Conservation (phyloP, 306 rosid species). For the Pachyrhizus erosus region DNA sequence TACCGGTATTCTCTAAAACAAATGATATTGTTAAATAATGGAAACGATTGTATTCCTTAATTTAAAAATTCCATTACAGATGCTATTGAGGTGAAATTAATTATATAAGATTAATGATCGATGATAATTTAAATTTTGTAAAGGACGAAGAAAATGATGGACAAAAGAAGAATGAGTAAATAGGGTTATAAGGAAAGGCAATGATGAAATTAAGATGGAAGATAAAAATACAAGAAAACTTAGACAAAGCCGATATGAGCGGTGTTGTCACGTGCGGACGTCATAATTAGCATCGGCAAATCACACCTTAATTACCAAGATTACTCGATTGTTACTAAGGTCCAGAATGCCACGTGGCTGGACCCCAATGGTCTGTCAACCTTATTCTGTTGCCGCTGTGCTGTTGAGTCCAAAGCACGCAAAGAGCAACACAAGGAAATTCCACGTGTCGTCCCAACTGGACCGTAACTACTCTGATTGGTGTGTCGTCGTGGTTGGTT, state of each 20-base stretch:
- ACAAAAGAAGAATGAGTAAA: constrained; percentile 12
- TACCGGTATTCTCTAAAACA: background rate
- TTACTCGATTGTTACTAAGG: constrained; percentile 34
- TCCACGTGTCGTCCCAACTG: constrained; percentile 67
- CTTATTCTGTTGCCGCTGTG: constrained; percentile 5
- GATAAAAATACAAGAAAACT: constrained; percentile 37
- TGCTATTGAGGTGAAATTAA: background rate
- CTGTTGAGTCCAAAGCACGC: constrained; percentile 62
- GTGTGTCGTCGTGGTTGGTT: constrained; percentile 35
- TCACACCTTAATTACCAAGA: constrained; percentile 56
- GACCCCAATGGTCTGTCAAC: constrained; percentile 35
- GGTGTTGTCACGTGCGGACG: constrained; percentile 51
- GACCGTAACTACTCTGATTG: constrained; percentile 17
- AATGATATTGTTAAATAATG: background rate
- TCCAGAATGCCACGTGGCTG: constrained; percentile 52
- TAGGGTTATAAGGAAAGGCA: background rate
- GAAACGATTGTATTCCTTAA: background rate
- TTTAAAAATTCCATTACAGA: background rate
- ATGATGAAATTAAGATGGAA: background rate
- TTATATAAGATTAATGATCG: background rate
- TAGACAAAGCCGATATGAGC: constrained; percentile 42
- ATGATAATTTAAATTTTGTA: background rate
- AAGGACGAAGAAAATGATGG: background rate
- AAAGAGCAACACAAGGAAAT: constrained; percentile 33
- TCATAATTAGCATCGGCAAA: constrained; percentile 62